Evolutionary conservation across 2,329 filamentous ascomycete species (phyloP), one percentile per base, ranked within the genome.

Genomic region (Furcasterigmium furcatum): DNA sequence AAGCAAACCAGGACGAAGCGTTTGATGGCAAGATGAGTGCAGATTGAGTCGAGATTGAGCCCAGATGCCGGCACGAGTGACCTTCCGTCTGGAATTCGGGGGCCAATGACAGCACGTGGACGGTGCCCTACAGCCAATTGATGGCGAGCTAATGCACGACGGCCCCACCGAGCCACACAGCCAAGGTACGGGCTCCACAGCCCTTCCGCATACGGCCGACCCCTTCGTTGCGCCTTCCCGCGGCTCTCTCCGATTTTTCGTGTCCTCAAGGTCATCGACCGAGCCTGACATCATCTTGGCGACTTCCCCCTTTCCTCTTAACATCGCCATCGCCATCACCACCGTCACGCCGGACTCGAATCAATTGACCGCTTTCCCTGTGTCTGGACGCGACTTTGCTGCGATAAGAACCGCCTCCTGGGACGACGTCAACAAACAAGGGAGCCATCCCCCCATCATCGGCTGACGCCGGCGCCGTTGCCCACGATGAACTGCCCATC

Each of bases 401-500:
- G n/a, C n/a, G n/a, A n/a, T n/a, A n/a, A n/a, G n/a, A n/a, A n/a
- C n/a, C n/a, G n/a, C n/a, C n/a, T n/a, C n/a, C n/a, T n/a, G n/a
- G n/a, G n/a, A n/a, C 29, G 5, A 13, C 30, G 30, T 16, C 30
- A 32, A 32, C 29, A 34, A 12, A 9, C 16, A 12, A 42, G 19
- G 19, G 21, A 16, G n/a, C n/a, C 39, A 41, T 41, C 16, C 19
- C 39, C 39, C 12, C 39, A 41, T 18, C 24, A 30, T 27, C 39
- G 39, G 29, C 25, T 14, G n/a, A 24, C 22, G 30, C 24, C 21
- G 16, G 10, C 16, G 14, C 27, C 13, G 24, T 16, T 29, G 21
- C 13, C 20, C 51, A 58, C 46, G 38, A 79, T 80, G 76, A 80
- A 79, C 52, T 76, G 76, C 48, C 74, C 77, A 12, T 77, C 75